phyloP scores from a whole-genome alignment of 2,329 filamentous ascomycete genomes.

The Talaromyces sp. region DNA sequence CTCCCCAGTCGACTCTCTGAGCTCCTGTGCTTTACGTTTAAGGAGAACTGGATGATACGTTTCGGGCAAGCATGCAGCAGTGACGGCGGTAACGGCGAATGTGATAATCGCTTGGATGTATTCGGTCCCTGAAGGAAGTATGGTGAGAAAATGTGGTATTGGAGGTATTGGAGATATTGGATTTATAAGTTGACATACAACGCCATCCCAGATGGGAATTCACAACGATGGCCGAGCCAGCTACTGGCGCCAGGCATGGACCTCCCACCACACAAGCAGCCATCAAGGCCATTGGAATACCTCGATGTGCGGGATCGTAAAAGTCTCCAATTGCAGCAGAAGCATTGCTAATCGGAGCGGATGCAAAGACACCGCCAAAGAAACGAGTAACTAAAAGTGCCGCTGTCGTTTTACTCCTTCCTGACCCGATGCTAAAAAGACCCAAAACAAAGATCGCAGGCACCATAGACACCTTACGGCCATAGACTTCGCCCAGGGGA shows the following conservation, averaged over 20 bases:
- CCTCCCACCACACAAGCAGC: constrained; percentile 41
- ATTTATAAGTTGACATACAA: neutral
- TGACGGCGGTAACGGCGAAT: constrained; percentile 25
- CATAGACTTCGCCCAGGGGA: constrained; percentile 38
- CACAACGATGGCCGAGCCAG: constrained; percentile 39
- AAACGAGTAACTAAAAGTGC: constrained; percentile 43
- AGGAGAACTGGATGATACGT: constrained; percentile 41
- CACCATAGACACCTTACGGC: constrained; percentile 44
- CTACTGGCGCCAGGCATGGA: constrained; percentile 41
- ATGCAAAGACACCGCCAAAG: constrained; percentile 46
- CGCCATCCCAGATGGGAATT: constrained; percentile 24
- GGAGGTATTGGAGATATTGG: too few relatives aligned
- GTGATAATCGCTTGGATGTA: constrained; percentile 44
- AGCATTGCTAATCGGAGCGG: constrained; percentile 44
- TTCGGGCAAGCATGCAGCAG: constrained; percentile 36
- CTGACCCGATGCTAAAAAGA: constrained; percentile 48
- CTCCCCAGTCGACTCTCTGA: too few relatives aligned
- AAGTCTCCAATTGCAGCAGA: constrained; percentile 45
- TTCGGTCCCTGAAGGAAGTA: constrained; percentile 31
- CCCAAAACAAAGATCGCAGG: constrained; percentile 42
- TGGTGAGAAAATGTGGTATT: too few relatives aligned
- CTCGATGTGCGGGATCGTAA: constrained; percentile 36
- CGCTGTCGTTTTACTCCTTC: constrained; percentile 35
- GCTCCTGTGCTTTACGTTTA: constrained; percentile 35
- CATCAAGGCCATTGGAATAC: constrained; percentile 33